These are phyloP conservation scores for Geotrichum cucujoidarum DNA, from an alignment of 1,139 yeast genomes.

Conservation along the genomic window DNA sequence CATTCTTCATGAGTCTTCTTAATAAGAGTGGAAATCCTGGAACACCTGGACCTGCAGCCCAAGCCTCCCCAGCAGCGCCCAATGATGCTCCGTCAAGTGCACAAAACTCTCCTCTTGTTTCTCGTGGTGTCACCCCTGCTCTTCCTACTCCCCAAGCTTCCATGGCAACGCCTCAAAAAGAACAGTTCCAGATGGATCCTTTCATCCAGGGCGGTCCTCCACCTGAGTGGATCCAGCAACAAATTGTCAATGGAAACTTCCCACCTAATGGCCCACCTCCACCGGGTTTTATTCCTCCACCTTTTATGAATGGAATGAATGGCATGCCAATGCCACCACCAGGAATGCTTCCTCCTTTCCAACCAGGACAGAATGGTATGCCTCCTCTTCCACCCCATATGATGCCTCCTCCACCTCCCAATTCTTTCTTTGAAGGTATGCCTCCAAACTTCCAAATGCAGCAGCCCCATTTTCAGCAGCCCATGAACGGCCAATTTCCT, in stretches of 20 bases:
- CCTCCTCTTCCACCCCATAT: slow-evolving; percentile 12
- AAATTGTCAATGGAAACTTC: slow-evolving; percentile 7
- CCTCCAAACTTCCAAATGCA: slow-evolving; percentile 11
- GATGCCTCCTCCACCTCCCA: slow-evolving; percentile 16
- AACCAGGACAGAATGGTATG: slow-evolving; percentile 14
- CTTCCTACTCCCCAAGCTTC: neutral
- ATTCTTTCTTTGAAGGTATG: too few species aligned
- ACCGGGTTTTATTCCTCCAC: slow-evolving; percentile 14
- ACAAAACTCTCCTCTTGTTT: neutral
- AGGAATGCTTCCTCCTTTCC: slow-evolving; percentile 10
- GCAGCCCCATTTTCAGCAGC: slow-evolving; percentile 10
- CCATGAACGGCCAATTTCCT: slow-evolving; percentile 12
- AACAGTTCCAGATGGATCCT: slow-evolving; percentile 4
- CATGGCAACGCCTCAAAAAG: neutral
- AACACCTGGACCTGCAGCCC: neutral
- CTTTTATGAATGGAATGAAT: slow-evolving; percentile 2
- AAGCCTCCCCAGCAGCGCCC: neutral
- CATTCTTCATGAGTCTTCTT: slow-evolving; percentile 16
- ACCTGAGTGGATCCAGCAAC: slow-evolving; percentile 12
- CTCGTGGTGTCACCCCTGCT: slow-evolving; percentile 7
- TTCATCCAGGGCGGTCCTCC: slow-evolving; percentile 16
- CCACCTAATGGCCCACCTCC: slow-evolving; percentile 14
- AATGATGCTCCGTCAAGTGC: slow-evolving; percentile 2
- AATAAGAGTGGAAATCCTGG: slow-evolving; percentile 7
- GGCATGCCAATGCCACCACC: slow-evolving; percentile 13